Percentiles rank a stretch among this genome's conserved stretches.
phyloP scores from a whole-genome alignment of 176 grass and related monocot genomes.

The Oryza glaberrima region DNA sequence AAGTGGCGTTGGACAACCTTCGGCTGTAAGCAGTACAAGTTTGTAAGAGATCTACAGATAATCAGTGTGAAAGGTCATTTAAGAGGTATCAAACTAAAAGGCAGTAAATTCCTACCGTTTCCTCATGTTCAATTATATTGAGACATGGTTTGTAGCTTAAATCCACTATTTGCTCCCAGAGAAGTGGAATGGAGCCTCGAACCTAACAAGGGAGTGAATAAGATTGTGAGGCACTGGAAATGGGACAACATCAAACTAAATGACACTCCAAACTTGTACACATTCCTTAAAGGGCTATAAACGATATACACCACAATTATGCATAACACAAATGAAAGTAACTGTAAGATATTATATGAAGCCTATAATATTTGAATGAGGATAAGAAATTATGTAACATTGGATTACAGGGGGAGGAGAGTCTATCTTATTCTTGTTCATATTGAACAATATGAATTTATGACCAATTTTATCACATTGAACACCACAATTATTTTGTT shows the following conservation, averaged over 20 bases:
- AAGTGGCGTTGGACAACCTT: constrained; percentile 87
- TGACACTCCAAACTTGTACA: not conserved
- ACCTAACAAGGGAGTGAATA: constrained; percentile 54
- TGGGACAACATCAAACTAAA: constrained; percentile 11
- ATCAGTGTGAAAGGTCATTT: constrained; percentile 17
- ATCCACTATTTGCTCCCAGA: constrained; percentile 99
- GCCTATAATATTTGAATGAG: not conserved
- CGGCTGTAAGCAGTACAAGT: constrained; percentile 51
- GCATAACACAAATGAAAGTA: constrained; percentile 6
- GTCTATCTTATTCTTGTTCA: not conserved
- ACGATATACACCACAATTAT: not conserved
- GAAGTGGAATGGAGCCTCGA: constrained; percentile 93
- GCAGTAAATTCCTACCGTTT: constrained; percentile 58
- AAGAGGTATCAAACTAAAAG: not conserved
- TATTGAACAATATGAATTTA: not conserved
- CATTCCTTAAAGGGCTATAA: not conserved
- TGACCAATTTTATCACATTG: not conserved
- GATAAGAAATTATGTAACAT: not conserved
- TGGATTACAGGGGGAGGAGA: not conserved
- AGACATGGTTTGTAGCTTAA: constrained; percentile 94
- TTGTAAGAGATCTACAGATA: constrained; percentile 45
- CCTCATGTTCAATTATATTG: constrained; percentile 81
- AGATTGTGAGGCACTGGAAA: constrained; percentile 39
- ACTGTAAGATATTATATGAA: not conserved
- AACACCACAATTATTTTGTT: not conserved